Evolutionary conservation across 441 rosid species (phyloP).

Genomic region (Adansonia grandidieri): DNA sequence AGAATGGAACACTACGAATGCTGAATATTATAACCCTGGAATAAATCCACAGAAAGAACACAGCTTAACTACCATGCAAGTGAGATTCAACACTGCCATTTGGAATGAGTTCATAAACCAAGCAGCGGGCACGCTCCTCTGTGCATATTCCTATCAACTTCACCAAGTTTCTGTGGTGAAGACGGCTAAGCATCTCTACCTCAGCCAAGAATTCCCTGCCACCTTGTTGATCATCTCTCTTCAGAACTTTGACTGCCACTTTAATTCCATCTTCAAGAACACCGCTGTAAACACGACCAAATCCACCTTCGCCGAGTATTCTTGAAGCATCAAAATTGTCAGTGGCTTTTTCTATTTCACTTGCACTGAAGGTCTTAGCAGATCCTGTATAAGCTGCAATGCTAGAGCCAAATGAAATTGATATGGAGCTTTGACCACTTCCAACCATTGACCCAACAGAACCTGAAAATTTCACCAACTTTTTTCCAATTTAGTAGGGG

Average conservation of each 20-base stretch:
- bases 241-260: conserved; percentile 88
- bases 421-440: conserved; percentile 72
- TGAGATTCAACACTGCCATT: conserved; percentile 98
- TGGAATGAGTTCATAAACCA: conserved; percentile 91
- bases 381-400: conserved; percentile 79
- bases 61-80: conserved; percentile 68
- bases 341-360: conserved; percentile 81
- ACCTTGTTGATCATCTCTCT: conserved; percentile 95
- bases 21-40: conserved; percentile 13
- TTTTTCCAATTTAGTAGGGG: not conserved
- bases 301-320: conserved; percentile 95
- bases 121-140: conserved; percentile 81
- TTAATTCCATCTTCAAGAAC: conserved; percentile 82
- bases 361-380: conserved; percentile 78
- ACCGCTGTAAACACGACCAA: conserved; percentile 84
- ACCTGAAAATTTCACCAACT: conserved; percentile 47
- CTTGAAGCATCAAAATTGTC: conserved; percentile 67
- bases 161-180: conserved; percentile 94
- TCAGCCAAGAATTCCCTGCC: conserved; percentile 93
- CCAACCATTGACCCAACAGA: conserved; percentile 60
- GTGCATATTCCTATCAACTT: conserved; percentile 92
- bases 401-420: conserved; percentile 88
- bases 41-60: conserved; percentile 6
- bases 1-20: conserved; percentile 2
- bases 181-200: conserved; percentile 98